Evolutionary conservation across 2,329 filamentous ascomycete species (phyloP), one percentile per base, ranked within the genome.

Genomic region (Raffaelea albimanens): DNA sequence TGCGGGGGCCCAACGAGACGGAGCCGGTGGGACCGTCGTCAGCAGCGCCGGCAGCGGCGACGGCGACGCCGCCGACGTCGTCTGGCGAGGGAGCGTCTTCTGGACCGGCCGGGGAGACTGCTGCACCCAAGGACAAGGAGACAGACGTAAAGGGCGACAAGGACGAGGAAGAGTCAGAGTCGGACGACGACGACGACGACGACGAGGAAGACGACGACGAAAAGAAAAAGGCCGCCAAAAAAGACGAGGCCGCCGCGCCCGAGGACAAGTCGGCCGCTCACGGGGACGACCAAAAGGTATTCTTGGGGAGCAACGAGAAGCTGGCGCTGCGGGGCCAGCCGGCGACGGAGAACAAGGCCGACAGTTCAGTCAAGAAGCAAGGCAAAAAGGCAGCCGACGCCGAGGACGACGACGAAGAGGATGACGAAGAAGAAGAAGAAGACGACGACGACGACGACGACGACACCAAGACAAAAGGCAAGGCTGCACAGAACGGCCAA

Each of bases 241-340:
- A 58, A 2, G 59, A 59, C 22, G 58, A 61, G 11, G 53, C 53
- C n/a, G 59, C 61, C 34, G 53, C 5, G 34, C 14, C 57, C 38
- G 59, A 63, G 3, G 61, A 63, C 22, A 56, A 57, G 22, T 55
- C 58, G 13, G 56, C 62, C 16, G 58, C 58, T 10, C 55, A 57
- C 31, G 59, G 63, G 34, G 69, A 75, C 18, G 76, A 80, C 60
- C 75, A 80, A 56, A 80, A 80, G 61, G 67, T 75, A 51, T 65
- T 72, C 31, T 61, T 75, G 14, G 75, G 79, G 53, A 76, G 79
- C 50, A 66, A 71, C 53, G 72, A 78, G 51, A 75, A 74, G 51
- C 59, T 81, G 29, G 70, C 73, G 14, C 54, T 78, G 49, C 68
- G 71, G 45, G 71, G 73, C 43, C 55, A 44, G 51, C 51, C 45